These are phyloP conservation scores for Brasilioporus rufonigricans DNA, from an alignment of 768 basidiomycete genomes.

Conservation along the genomic window DNA sequence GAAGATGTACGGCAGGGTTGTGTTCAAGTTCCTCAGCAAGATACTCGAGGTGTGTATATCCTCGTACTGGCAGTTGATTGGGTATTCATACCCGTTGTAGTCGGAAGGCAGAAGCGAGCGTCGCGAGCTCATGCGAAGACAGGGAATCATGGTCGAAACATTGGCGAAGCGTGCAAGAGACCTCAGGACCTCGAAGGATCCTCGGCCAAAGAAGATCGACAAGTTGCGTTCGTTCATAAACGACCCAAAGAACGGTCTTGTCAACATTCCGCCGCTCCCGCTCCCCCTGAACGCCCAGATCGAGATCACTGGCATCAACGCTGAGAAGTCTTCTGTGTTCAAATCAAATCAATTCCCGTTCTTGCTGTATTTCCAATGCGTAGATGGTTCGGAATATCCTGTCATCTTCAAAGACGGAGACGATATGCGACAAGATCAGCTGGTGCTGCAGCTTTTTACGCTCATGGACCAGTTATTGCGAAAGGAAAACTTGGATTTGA, in stretches of 20 bases:
- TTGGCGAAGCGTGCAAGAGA: slow-evolving; percentile 86
- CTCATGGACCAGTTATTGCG: slow-evolving; percentile 93
- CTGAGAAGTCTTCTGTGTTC: slow-evolving; percentile 94
- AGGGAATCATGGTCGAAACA: slow-evolving; percentile 85
- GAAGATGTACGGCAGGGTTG: slow-evolving; percentile 91
- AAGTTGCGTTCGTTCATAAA: slow-evolving; percentile 82
- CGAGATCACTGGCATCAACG: slow-evolving; percentile 79
- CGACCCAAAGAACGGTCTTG: slow-evolving; percentile 84
- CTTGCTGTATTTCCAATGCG: slow-evolving; percentile 84
- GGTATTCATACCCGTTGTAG: slow-evolving; percentile 33
- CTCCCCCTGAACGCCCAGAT: slow-evolving; percentile 90
- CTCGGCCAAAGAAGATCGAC: slow-evolving; percentile 96
- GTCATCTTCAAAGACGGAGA: slow-evolving; percentile 99
- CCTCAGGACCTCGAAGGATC: slow-evolving; percentile 85
- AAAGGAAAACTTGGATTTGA: slow-evolving; percentile 94
- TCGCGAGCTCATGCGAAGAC: slow-evolving; percentile 85
- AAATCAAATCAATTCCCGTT: slow-evolving; percentile 96
- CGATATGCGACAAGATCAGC: slow-evolving; percentile 97
- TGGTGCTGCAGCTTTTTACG: slow-evolving; percentile 97
- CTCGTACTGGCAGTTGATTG: not conserved
- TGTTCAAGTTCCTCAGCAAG: slow-evolving; percentile 86
- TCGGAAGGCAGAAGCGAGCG: slow-evolving; percentile 76
- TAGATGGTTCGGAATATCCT: slow-evolving; percentile 83
- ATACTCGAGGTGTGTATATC: slow-evolving; percentile 67
- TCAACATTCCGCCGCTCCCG: slow-evolving; percentile 75